These are phyloP conservation scores for Suillus tomentosus DNA, from an alignment of 768 basidiomycete genomes.

Conservation along the genomic window DNA sequence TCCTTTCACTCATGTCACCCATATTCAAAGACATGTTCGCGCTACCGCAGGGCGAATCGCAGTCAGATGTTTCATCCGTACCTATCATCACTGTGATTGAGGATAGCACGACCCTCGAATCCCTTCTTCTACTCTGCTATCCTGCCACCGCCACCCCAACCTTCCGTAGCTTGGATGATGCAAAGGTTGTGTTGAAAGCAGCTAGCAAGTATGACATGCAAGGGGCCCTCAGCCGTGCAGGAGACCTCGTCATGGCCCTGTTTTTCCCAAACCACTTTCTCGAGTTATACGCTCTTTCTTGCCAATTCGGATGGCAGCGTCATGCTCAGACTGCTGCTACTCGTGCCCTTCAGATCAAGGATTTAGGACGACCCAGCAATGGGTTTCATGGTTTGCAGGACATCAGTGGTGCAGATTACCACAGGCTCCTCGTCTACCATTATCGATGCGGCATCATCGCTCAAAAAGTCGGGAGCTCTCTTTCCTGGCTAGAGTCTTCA, in stretches of 20 bases:
- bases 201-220: neutral
- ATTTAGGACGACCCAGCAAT: neutral
- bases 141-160: conserved; percentile 23
- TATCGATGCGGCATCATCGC: neutral
- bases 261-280: neutral
- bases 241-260: neutral
- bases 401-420: neutral
- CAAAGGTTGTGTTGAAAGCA: neutral
- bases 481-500: neutral
- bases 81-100: conserved; percentile 21
- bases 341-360: neutral
- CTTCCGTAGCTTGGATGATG: neutral
- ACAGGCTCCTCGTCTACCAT: neutral
- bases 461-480: neutral
- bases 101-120: conserved; percentile 18
- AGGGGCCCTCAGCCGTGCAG: neutral
- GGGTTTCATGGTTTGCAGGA: neutral
- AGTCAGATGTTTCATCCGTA: neutral
- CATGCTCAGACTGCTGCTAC: neutral
- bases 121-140: conserved; percentile 43
- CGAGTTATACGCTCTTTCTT: neutral
- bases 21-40: conserved; percentile 52
- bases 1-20: conserved; percentile 50
- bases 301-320: neutral
- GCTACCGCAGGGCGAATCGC: conserved; percentile 35